A percentile compares a stretch with the other conserved stretches of the same genome.
Evolutionary conservation across 441 rosid species (phyloP).

Genomic region (Gossypium schwendimanii): DNA sequence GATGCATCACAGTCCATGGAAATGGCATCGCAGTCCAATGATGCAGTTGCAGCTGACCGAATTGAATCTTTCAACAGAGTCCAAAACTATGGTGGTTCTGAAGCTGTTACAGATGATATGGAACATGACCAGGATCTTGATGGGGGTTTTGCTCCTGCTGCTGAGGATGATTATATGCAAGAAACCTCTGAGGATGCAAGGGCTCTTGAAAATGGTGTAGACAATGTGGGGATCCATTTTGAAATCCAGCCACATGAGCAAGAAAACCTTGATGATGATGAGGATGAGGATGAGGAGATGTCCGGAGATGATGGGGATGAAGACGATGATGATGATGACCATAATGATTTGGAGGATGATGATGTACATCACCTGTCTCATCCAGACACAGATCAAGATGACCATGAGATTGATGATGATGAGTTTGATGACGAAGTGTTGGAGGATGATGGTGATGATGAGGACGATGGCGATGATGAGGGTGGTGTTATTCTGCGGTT

Average conservation of each 20-base stretch:
- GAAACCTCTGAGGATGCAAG: conserved; percentile 72
- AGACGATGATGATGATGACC: conserved; percentile 77
- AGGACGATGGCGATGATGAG: conserved; percentile 87
- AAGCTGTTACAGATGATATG: conserved; percentile 91
- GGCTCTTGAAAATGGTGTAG: conserved; percentile 71
- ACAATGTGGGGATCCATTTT: conserved; percentile 64
- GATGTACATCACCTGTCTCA: conserved; percentile 88
- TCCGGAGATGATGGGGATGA: conserved; percentile 85
- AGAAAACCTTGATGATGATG: conserved; percentile 72
- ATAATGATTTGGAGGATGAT: conserved; percentile 76
- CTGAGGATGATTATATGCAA: conserved; percentile 91
- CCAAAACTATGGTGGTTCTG: conserved; percentile 62
- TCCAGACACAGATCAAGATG: conserved; percentile 94
- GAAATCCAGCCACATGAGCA: conserved; percentile 75
- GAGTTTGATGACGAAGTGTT: conserved; percentile 90
- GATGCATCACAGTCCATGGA: conserved; percentile 54
- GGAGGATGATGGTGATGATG: conserved; percentile 95
- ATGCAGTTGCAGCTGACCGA: conserved; percentile 49
- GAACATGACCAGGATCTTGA: conserved; percentile 94
- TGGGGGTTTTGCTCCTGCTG: conserved; percentile 59
- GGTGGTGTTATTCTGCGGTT: conserved; percentile 86
- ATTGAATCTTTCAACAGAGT: conserved; percentile 46
- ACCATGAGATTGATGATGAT: conserved; percentile 93
- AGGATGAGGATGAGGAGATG: conserved; percentile 65
- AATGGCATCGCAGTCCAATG: conserved; percentile 49